phyloP scores from a whole-genome alignment of 495 filamentous ascomycete genomes.

The Annulohypoxylon maeteangense region DNA sequence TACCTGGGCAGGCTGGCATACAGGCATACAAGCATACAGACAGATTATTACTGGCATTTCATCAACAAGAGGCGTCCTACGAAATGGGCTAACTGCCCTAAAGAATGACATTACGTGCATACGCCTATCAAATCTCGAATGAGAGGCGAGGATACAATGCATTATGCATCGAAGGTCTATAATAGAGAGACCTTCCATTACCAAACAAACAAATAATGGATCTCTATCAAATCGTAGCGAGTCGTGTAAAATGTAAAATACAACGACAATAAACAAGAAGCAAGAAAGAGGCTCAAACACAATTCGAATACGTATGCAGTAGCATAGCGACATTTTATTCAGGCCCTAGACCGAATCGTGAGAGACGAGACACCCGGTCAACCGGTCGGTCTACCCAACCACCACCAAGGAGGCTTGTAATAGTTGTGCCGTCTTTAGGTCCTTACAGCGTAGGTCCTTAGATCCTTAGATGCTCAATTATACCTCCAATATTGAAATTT shows the following conservation, averaged over 20 bases:
- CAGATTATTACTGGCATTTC: slow-evolving; percentile 31
- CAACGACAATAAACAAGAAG: slow-evolving; percentile 19
- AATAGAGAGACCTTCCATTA: slow-evolving; percentile 23
- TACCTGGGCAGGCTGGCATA: slow-evolving; percentile 13
- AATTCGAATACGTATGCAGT: too few relatives aligned
- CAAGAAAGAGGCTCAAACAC: slow-evolving; percentile 24
- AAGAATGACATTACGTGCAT: slow-evolving; percentile 43
- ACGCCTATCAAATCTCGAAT: slow-evolving; percentile 39
- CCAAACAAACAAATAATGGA: slow-evolving; percentile 45
- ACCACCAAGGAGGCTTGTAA: slow-evolving; percentile 7
- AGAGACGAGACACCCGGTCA: slow-evolving; percentile 16
- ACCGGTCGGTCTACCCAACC: not conserved
- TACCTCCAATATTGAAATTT: slow-evolving; percentile 34
- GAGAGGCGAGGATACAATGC: slow-evolving; percentile 40
- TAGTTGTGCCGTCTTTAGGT: slow-evolving; percentile 17
- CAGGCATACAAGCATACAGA: slow-evolving; percentile 1
- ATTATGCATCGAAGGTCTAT: slow-evolving; percentile 39
- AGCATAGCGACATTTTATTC: not conserved
- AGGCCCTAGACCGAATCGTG: not conserved
- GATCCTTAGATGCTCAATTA: slow-evolving; percentile 10
- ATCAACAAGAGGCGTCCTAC: slow-evolving; percentile 25
- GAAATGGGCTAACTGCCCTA: slow-evolving; percentile 34
- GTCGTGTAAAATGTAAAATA: not conserved
- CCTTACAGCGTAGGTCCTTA: too few relatives aligned
- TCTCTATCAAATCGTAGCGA: slow-evolving; percentile 17